These are phyloP conservation scores for Coemansia reversa DNA, from an alignment of 192 early-diverging fungal species.

Conservation along the genomic window DNA sequence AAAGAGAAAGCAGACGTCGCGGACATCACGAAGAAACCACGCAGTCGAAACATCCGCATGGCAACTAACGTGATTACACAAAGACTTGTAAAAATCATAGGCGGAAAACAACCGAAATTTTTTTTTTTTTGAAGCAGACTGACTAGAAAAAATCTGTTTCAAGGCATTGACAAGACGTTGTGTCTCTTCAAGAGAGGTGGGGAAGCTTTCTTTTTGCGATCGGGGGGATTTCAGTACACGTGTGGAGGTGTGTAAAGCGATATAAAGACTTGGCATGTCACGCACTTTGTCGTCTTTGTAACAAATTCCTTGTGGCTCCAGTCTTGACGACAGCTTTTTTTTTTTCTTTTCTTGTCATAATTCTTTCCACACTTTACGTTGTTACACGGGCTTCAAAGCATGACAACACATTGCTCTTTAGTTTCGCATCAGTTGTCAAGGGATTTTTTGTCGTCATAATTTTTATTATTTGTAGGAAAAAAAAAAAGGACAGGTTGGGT, in stretches of 20 bases:
- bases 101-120: no score
- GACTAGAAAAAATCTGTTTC: no score
- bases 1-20: no score
- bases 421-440: not conserved
- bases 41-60: no score
- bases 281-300: not conserved
- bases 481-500: not conserved
- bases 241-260: not conserved
- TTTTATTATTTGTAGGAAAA: not conserved
- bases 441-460: not conserved
- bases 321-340: not conserved
- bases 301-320: not conserved
- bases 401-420: not conserved
- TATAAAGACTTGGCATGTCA: not conserved
- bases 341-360: not conserved
- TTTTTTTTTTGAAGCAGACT: no score
- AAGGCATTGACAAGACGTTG: no score
- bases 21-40: no score
- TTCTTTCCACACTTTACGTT: not conserved
- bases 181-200: no score
- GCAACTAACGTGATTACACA: no score
- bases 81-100: no score
- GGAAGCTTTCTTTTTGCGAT: not conserved
- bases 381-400: not conserved
- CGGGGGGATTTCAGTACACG: not conserved